Evolutionary conservation across 2,329 filamentous ascomycete species (phyloP).

Genomic region (Nemania abortiva): DNA sequence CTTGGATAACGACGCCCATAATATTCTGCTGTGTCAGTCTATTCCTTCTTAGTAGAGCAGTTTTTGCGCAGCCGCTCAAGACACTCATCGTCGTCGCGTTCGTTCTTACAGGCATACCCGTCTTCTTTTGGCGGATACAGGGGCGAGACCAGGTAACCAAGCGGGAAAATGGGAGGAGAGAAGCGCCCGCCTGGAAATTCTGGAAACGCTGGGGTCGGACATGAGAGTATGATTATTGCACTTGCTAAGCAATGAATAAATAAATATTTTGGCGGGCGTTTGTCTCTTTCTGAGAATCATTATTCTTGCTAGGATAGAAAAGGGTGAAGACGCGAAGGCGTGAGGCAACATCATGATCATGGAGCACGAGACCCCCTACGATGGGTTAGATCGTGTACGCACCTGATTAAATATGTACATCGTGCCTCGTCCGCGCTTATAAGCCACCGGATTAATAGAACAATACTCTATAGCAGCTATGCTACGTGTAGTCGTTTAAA

Average conservation of each 20-base stretch:
- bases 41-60: constrained; percentile 87
- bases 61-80: constrained; percentile 92
- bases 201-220: constrained; percentile 61
- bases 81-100: constrained; percentile 89
- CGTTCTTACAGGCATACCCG: constrained; percentile 82
- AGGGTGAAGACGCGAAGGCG: constrained; percentile 11
- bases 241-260: constrained; percentile 25
- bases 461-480: constrained; percentile 17
- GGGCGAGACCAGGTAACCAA: constrained; percentile 67
- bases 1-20: constrained; percentile 96
- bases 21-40: constrained; percentile 98
- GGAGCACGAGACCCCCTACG: not conserved
- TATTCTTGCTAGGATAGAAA: not conserved
- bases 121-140: constrained; percentile 89
- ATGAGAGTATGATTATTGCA: constrained; percentile 41
- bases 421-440: constrained; percentile 3
- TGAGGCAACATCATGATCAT: constrained; percentile 16
- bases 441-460: constrained; percentile 15
- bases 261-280: constrained; percentile 32
- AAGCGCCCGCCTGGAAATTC: constrained; percentile 68
- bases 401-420: constrained; percentile 13
- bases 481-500: too few species aligned
- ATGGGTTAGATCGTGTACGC: constrained; percentile 2
- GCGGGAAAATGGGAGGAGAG: constrained; percentile 55
- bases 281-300: constrained; percentile 30